These are phyloP conservation scores for Cochlearia excelsa DNA, from an alignment of 345 rosid genomes.

Conservation along the genomic window DNA sequence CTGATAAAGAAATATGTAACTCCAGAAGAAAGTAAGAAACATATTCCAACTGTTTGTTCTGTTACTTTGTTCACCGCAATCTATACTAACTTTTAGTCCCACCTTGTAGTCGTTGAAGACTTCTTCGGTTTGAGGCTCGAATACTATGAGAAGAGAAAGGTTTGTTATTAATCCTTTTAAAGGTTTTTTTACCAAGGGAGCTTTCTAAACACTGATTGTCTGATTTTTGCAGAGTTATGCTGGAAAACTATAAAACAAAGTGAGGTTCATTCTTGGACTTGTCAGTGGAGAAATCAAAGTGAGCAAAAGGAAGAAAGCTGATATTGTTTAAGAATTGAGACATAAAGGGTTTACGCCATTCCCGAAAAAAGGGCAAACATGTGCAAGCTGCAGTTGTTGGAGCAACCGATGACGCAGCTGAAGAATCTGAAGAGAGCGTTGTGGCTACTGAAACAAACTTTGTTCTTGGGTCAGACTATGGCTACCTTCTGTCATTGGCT, in stretches of 20 bases:
- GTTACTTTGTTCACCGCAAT: not conserved
- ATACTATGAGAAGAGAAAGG: conserved; percentile 72
- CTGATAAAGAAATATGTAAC: conserved; percentile 77
- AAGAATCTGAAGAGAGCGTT: conserved; percentile 54
- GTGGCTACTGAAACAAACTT: conserved; percentile 29
- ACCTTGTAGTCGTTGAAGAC: conserved; percentile 72
- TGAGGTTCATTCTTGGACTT: conserved; percentile 80
- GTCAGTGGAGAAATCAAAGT: conserved; percentile 82
- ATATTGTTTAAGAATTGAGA: conserved; percentile 65
- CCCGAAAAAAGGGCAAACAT: conserved; percentile 55
- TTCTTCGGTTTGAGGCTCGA: conserved; percentile 73
- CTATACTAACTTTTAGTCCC: not conserved
- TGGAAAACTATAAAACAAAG: conserved; percentile 83
- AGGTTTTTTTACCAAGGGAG: not conserved
- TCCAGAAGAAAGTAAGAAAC: conserved; percentile 73
- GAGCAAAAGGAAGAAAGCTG: conserved; percentile 83
- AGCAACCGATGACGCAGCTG: conserved; percentile 45
- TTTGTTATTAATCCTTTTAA: conserved; percentile 17
- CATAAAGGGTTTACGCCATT: conserved; percentile 80
- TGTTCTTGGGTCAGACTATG: conserved; percentile 61
- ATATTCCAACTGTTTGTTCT: conserved; percentile 2
- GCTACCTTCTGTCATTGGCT: conserved; percentile 75
- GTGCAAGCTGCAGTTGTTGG: conserved; percentile 71
- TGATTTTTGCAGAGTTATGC: conserved; percentile 50
- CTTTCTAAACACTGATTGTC: conserved; percentile 3